Evolutionary conservation across 371 early-diverging fungal species (phyloP).

Genomic region (Mortierella sp.): DNA sequence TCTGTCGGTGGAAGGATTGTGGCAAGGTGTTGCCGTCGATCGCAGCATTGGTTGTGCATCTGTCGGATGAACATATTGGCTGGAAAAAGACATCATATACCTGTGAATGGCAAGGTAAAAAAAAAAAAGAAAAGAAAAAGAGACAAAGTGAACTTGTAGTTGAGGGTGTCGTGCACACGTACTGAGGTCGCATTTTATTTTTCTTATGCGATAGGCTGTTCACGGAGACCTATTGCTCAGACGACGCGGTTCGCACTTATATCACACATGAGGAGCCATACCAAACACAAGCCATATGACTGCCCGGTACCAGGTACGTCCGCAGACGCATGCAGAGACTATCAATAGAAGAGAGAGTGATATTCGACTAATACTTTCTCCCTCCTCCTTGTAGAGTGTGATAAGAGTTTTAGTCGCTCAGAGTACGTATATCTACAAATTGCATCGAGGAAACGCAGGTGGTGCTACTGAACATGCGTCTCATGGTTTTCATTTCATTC

Average conservation of each 20-base stretch:
- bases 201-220: constrained; percentile 59
- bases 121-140: no score
- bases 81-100: constrained; percentile 72
- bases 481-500: neutral
- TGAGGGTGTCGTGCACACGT: no score
- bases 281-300: constrained; percentile 76
- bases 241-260: constrained; percentile 74
- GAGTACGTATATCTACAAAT: constrained; percentile 19
- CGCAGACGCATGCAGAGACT: no score
- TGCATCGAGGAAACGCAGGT: neutral
- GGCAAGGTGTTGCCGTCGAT: constrained; percentile 56
- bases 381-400: constrained; percentile 25
- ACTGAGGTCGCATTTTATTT: neutral
- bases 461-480: neutral
- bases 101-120: constrained; percentile 67
- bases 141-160: no score
- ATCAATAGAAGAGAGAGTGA: no score
- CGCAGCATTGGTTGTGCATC: constrained; percentile 61
- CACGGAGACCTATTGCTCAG: constrained; percentile 68
- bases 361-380: neutral
- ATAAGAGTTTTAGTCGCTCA: constrained; percentile 55
- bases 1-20: constrained; percentile 68
- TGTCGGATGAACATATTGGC: constrained; percentile 76
- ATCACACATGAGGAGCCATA: constrained; percentile 76
- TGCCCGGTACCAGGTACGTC: constrained; percentile 62